Base-by-base conservation (phyloP, 805 yeast genomes). In the Grigorovia humatica region DNA sequence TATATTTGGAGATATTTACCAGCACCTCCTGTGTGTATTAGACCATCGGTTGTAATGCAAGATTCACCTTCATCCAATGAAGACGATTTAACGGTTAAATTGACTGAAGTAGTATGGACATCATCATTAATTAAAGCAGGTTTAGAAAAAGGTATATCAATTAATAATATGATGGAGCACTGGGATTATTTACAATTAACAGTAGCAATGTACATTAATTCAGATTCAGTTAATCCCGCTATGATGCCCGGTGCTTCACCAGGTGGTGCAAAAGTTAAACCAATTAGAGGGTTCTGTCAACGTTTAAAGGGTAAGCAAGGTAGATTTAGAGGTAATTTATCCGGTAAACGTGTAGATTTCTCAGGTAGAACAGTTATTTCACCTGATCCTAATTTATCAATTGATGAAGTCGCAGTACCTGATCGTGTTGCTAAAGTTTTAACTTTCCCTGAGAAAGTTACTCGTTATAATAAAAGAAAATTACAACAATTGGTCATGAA, bases 401-500 rank as follows among this genome's bases (percentile, higher is more conserved):
- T 93, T 56, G 98, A 93, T 70, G 96, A 93, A 70, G 99, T 93
- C 44, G 99, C 99, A 0, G 98, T 93, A 27, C 99, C 99, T 8
- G 96, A 90, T 61, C 77, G 95, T 57, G 96, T 93, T 32, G 98
- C 98, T 17, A 93, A 90, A 69, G 86, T 93, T 20, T 75, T 93
- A 62, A 93, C 99, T 0, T 93, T 86, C 66, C 99, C 99, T 0
- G 99, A 93, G 73, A 83, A 79, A 65, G 95, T 91, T 54, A 89
- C 96, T 1, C 75, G 91, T 54, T 89, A 91, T 70, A 93, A 93
- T 67, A 78, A 80, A 58, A 78, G 77, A 49, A 90, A 90, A 64
- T 72, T 93, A 57, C 91, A 85, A 62, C 70, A 74, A 43, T 74
- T 93, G 54, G 78, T 93, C 20, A 60, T 81, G 17, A 88, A 82